Conservation (phyloP, 1,284 basidiomycete genomes). For the Chalciporus sp. region DNA sequence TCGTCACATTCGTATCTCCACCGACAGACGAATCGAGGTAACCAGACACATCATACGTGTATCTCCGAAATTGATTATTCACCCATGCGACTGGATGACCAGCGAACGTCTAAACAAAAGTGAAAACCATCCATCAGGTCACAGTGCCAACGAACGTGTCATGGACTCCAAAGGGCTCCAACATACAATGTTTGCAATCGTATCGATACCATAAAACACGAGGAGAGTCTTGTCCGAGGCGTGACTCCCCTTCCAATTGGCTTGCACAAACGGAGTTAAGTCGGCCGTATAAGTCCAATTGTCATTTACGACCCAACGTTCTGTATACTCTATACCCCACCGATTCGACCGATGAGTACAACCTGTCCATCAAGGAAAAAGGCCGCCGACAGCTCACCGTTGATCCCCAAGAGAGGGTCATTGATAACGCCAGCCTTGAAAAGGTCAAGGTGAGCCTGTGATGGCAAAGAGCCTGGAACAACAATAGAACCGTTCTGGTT, state of each 20-base stretch:
- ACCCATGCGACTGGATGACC: constrained; percentile 57
- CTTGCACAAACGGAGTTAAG: constrained; percentile 44
- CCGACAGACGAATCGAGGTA: constrained; percentile 36
- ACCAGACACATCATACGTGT: constrained; percentile 53
- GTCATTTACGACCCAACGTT: constrained; percentile 60
- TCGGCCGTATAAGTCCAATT: constrained; percentile 67
- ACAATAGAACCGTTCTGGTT: constrained; percentile 16
- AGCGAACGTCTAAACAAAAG: constrained; percentile 45
- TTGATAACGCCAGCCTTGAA: constrained; percentile 18
- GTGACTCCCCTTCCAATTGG: constrained; percentile 14
- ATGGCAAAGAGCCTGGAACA: constrained; percentile 20
- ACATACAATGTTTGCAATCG: constrained; percentile 53
- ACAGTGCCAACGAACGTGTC: not conserved
- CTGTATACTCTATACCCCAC: constrained; percentile 51
- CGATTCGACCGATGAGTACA: constrained; percentile 3
- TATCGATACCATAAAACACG: constrained; percentile 64
- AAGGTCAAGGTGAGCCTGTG: constrained; percentile 22
- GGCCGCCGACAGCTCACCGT: constrained; percentile 11
- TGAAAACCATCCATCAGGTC: not conserved
- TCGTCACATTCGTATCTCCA: constrained; percentile 46
- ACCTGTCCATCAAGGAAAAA: not conserved
- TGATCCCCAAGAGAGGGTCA: constrained; percentile 16
- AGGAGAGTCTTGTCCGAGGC: constrained; percentile 40
- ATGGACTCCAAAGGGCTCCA: too few species aligned
- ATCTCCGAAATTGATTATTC: constrained; percentile 60